Evolutionary conservation across 106 monocot genomes (phyloP).

Genomic region (Dioscorea zingiberensis): DNA sequence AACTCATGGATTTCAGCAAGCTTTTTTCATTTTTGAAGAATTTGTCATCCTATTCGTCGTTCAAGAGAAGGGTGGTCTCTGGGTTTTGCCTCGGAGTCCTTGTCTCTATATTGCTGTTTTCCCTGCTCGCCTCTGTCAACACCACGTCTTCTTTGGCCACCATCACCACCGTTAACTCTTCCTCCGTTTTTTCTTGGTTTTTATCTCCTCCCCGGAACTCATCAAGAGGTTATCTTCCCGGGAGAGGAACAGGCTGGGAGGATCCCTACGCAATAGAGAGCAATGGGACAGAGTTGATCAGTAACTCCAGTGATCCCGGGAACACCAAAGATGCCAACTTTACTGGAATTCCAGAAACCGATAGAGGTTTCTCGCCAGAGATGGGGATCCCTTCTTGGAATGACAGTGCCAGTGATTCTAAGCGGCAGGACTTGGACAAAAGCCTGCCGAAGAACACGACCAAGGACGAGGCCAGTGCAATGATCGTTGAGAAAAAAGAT

Average conservation of each 20-base stretch:
- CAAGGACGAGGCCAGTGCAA: neutral
- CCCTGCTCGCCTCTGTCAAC: conserved; percentile 5
- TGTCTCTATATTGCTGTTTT: conserved; percentile 26
- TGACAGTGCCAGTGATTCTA: too few species aligned
- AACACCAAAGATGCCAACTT: too few species aligned
- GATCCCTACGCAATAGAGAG: neutral
- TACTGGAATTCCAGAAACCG: too few species aligned
- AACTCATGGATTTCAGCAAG: conserved; percentile 15
- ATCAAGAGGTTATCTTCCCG: neutral
- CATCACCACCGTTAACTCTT: neutral
- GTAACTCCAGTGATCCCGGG: too few species aligned
- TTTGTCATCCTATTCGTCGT: neutral
- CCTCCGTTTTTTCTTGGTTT: conserved; percentile 24
- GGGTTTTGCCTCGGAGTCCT: conserved; percentile 11
- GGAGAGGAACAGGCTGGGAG: neutral
- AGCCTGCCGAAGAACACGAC: neutral
- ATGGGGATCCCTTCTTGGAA: too few species aligned
- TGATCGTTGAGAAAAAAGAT: neutral
- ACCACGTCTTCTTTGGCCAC: neutral
- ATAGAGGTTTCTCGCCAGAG: too few species aligned
- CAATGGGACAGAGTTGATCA: too few species aligned
- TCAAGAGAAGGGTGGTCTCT: conserved; percentile 14
- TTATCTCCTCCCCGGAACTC: conserved; percentile 11
- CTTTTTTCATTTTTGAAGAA: conserved; percentile 5
- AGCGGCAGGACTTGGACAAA: too few species aligned